These are phyloP conservation scores for Entomortierella lignicola DNA, from an alignment of 192 early-diverging fungal genomes.

Conservation along the genomic window DNA sequence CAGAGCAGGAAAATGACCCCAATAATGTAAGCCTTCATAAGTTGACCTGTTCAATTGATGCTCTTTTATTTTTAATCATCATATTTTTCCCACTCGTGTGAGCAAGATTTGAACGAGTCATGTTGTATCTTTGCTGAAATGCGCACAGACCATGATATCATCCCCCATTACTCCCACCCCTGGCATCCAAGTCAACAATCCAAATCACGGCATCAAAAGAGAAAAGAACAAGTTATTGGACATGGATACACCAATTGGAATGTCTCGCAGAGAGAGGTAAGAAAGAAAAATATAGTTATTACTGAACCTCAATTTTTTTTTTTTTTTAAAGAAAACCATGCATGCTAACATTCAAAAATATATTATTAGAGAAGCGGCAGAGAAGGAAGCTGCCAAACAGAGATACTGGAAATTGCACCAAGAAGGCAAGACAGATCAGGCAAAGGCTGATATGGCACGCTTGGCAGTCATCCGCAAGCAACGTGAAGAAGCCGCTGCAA, in stretches of 20 bases:
- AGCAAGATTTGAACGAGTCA: not conserved
- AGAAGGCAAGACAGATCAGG: conserved; percentile 66
- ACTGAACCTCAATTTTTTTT: not conserved
- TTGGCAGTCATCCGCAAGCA: conserved; percentile 61
- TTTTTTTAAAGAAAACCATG: not conserved
- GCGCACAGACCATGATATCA: not conserved
- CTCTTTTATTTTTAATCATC: not conserved
- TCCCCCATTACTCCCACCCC: too few relatives aligned
- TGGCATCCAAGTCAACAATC: conserved; percentile 32
- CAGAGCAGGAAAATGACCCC: conserved; percentile 34
- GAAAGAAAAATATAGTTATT: too few relatives aligned
- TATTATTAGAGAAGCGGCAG: conserved; percentile 57
- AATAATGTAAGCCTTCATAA: too few relatives aligned
- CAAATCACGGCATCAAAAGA: conserved; percentile 32
- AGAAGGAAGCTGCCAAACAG: conserved; percentile 61
- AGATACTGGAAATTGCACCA: conserved; percentile 64
- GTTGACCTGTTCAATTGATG: not conserved
- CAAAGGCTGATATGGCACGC: conserved; percentile 62
- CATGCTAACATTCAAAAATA: too few relatives aligned
- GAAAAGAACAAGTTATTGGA: conserved; percentile 46
- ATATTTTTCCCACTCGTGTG: not conserved
- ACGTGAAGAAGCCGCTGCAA: conserved; percentile 62
- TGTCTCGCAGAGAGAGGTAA: conserved; percentile 55
- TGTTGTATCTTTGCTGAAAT: not conserved
- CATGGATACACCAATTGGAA: conserved; percentile 42